Conservation (phyloP, 1,284 basidiomycete genomes). For the Ustilago crameri region DNA sequence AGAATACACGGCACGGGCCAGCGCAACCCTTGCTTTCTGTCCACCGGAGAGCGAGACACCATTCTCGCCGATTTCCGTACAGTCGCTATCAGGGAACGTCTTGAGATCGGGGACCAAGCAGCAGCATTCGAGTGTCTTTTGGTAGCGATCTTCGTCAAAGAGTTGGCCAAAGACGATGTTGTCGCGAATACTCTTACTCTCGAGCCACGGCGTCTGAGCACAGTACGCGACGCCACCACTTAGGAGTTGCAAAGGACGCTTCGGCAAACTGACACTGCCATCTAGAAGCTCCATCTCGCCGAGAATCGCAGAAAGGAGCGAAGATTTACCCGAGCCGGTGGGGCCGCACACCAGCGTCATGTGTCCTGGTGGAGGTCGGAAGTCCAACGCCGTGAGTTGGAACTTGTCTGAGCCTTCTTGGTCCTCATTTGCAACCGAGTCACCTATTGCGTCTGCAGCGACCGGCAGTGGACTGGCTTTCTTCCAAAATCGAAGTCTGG, state of each 20-base stretch:
- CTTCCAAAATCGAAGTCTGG: conserved; percentile 18
- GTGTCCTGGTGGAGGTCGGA: conserved; percentile 35
- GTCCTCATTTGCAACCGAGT: background rate
- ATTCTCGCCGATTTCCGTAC: conserved; percentile 57
- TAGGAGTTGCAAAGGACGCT: conserved; percentile 20
- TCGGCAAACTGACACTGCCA: conserved; percentile 37
- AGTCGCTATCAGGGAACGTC: conserved; percentile 57
- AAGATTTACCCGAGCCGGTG: conserved; percentile 60
- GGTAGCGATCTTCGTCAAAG: conserved; percentile 53
- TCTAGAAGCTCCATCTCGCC: conserved; percentile 53
- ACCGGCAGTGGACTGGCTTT: conserved; percentile 8
- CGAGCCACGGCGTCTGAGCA: conserved; percentile 58
- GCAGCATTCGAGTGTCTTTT: conserved; percentile 50
- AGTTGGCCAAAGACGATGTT: conserved; percentile 60
- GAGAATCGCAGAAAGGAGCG: conserved; percentile 54
- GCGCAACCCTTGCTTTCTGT: conserved; percentile 56
- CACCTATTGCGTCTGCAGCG: background rate
- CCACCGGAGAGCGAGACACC: conserved; percentile 59
- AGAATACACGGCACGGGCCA: conserved; percentile 62
- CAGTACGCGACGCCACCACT: conserved; percentile 50
- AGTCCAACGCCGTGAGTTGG: conserved; percentile 37
- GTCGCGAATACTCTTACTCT: conserved; percentile 49
- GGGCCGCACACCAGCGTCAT: conserved; percentile 60
- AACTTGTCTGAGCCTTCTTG: conserved; percentile 26
- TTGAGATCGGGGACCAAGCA: conserved; percentile 51